Evolutionary conservation across 2,329 filamentous ascomycete genomes (phyloP).

Genomic region (Pestalotiopsis fici): DNA sequence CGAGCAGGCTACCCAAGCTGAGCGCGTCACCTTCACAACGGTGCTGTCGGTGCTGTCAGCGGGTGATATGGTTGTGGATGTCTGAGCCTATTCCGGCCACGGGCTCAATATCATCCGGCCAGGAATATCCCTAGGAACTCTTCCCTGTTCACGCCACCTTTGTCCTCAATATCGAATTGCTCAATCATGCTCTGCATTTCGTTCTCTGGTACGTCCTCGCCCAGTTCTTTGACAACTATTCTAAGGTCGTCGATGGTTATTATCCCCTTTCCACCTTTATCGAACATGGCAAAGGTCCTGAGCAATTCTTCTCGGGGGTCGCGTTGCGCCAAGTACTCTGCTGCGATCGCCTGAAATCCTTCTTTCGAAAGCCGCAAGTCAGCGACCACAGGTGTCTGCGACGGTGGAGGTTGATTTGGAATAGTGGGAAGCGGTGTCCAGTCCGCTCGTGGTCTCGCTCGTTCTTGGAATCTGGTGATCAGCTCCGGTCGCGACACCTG

Average conservation of each 20-base stretch:
- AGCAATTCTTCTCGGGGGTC: constrained; percentile 91
- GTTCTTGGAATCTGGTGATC: constrained; percentile 75
- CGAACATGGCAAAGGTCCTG: constrained; percentile 90
- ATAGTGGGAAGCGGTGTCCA: constrained; percentile 46
- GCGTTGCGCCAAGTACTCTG: constrained; percentile 76
- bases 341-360: constrained; percentile 75
- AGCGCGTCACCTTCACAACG: neutral
- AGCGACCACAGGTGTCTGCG: constrained; percentile 58
- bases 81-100: neutral
- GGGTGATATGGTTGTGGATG: neutral
- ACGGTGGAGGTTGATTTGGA: constrained; percentile 43
- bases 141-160: constrained; percentile 73
- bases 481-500: constrained; percentile 86
- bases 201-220: constrained; percentile 89
- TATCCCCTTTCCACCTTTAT: constrained; percentile 86
- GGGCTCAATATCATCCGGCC: constrained; percentile 24
- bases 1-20: neutral
- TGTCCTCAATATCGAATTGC: constrained; percentile 93
- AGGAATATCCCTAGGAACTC: constrained; percentile 65
- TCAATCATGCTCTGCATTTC: constrained; percentile 96
- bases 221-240: constrained; percentile 84
- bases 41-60: neutral
- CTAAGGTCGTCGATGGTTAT: constrained; percentile 88
- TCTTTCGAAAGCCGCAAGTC: constrained; percentile 73
- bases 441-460: constrained; percentile 71